A percentile compares a stretch with the other conserved stretches of the same genome.
Evolutionary conservation across 257 asterid genomes (phyloP).

Genomic region (Solanum chaucha): DNA sequence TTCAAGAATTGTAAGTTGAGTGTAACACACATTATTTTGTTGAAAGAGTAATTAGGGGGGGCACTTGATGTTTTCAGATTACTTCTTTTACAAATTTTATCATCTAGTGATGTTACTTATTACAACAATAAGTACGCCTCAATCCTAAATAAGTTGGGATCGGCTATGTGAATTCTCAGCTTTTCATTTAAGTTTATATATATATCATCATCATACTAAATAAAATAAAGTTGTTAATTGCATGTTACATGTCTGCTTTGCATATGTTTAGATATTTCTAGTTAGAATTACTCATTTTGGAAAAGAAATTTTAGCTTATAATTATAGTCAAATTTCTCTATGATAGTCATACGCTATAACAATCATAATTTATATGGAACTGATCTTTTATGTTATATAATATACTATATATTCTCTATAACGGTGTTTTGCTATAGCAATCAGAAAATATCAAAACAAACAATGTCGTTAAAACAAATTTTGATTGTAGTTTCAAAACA

Average conservation of each 20-base stretch:
- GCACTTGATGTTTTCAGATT: neutral
- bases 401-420: too few relatives aligned
- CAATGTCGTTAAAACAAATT: too few relatives aligned
- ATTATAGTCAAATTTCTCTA: neutral
- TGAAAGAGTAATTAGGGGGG: neutral
- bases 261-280: neutral
- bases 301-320: too few relatives aligned
- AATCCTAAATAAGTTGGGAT: neutral
- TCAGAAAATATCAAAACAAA: neutral
- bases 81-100: neutral
- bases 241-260: neutral
- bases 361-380: neutral
- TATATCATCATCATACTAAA: neutral
- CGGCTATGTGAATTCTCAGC: neutral
- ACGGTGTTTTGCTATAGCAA: fast-evolving
- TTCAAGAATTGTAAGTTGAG: neutral
- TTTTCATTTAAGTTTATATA: neutral
- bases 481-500: neutral
- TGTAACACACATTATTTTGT: neutral
- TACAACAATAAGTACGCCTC: neutral
- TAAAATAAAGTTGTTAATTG: neutral
- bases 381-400: too few relatives aligned
- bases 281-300: neutral
- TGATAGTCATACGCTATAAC: neutral
- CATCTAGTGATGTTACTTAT: neutral